A percentile compares a stretch with the other conserved stretches of the same genome.
Conservation (phyloP, 495 filamentous ascomycete species). For the Aspergillus egyptiacus region DNA sequence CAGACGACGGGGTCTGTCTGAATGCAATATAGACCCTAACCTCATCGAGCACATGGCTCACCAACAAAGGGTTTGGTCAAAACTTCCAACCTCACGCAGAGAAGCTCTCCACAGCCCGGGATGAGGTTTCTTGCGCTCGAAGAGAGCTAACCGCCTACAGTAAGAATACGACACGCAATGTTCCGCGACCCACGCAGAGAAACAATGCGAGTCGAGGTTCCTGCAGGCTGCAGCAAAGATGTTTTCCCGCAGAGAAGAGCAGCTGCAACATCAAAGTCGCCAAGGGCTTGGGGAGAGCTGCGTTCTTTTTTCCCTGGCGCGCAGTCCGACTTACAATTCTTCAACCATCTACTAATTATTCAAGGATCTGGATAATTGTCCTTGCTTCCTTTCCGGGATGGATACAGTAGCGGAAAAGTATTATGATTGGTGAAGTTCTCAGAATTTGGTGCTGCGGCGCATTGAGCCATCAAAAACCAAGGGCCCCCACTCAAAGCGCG, state of each 20-base stretch:
- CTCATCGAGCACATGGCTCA: neutral
- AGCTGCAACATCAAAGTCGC: neutral
- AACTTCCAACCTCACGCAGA: conserved; percentile 1
- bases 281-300: conserved; percentile 1
- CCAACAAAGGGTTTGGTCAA: conserved; percentile 1
- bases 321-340: neutral
- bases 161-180: neutral
- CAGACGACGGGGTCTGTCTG: too few relatives aligned
- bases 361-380: too few relatives aligned
- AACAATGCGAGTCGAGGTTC: neutral
- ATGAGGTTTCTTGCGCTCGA: neutral
- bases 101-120: neutral
- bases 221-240: conserved; percentile 6
- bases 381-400: conserved; percentile 15
- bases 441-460: neutral
- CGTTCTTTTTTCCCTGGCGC: conserved; percentile 6
- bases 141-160: neutral
- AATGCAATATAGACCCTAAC: neutral
- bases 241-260: conserved; percentile 2
- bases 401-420: conserved; percentile 17
- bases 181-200: neutral
- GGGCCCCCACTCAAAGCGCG: conserved; percentile 6
- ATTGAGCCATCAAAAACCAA: neutral
- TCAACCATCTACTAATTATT: conserved; percentile 9
- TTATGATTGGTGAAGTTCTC: conserved; percentile 13